Base-by-base conservation (phyloP, 1,284 basidiomycete species). In the Cystobasidium pallidum region DNA sequence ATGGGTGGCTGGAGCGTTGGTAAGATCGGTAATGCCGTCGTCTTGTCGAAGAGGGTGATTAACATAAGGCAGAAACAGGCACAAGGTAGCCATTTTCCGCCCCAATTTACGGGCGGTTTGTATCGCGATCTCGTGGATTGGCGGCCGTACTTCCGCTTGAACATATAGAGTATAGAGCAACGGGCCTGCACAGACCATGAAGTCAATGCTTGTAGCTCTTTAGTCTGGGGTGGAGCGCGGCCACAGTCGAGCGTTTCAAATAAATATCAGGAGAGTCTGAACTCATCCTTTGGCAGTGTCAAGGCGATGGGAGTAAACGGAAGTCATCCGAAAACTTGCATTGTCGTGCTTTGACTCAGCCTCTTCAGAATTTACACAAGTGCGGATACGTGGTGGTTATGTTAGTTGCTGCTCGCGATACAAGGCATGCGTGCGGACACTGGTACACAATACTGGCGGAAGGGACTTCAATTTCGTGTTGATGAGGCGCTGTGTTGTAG, bases 101-200 rank as follows among this genome's bases (percentile, higher is more conserved):
- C n/a, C n/a, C 11, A 6, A n/a, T n/a, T 10, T 51, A 26, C 2
- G 21, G 2, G 24, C 21, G 6, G 15, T 15, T 28, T 51, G 49
- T 24, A 26, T 15, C 21, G n/a, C 26, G 49, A 51, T 51, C 49
- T 51, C 24, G 24, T 28, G 15, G 11, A 28, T 24, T 24, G 49
- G 49, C 3, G 26, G 49, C 49, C 24, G 49, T 51, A 51, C 49
- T 51, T 26, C 49, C 49, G 24, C 49, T 51, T 51, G 21, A 28
- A 10, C 49, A 51, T 51, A 15, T 51, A 51, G 49, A 15, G 4
- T 51, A 15, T 24, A 24, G 24, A 7, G 24, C 21, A 15, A 6
- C 7, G 49, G 21, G 26, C 49, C n/a, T 28, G 21, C 10, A 51
- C 26, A 24, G 24, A 28, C 26, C 49, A 51, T 51, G 21, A 51